Percentiles rank a stretch among this genome's conserved stretches.
Conservation (phyloP, 2,329 filamentous ascomycete species). For the Penicillium crustosum region DNA sequence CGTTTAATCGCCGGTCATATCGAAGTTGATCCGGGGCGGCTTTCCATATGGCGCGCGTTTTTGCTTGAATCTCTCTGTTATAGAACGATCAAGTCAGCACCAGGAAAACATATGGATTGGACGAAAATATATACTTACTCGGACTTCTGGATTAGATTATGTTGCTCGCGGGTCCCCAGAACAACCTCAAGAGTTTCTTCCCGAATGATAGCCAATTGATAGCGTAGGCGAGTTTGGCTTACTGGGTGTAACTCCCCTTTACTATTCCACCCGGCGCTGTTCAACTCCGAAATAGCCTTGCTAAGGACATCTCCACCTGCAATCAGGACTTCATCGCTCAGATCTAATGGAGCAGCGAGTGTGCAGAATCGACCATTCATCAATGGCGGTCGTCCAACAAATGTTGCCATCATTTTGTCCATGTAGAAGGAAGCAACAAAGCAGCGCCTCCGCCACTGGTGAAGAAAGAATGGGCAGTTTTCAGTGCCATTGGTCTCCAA, state of each 20-base stretch:
- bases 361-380: constrained; percentile 47
- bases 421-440: constrained; percentile 48
- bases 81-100: neutral
- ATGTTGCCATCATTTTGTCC: constrained; percentile 52
- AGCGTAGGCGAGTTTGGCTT: constrained; percentile 28
- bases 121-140: constrained; percentile 25
- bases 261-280: constrained; percentile 31
- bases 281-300: constrained; percentile 28
- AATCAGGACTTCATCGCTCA: constrained; percentile 31
- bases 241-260: constrained; percentile 20
- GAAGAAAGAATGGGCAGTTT: constrained; percentile 41
- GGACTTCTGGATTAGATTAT: constrained; percentile 27
- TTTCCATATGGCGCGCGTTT: constrained; percentile 27
- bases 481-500: constrained; percentile 37
- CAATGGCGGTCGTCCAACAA: constrained; percentile 52
- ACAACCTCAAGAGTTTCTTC: constrained; percentile 36
- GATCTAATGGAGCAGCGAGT: constrained; percentile 38
- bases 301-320: constrained; percentile 27
- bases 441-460: constrained; percentile 41
- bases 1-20: constrained; percentile 23
- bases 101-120: neutral
- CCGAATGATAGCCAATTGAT: constrained; percentile 28
- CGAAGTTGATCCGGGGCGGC: constrained; percentile 28
- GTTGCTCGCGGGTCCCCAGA: constrained; percentile 25
- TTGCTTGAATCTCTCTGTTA: constrained; percentile 28